These are phyloP conservation scores for Cryphonectria naterciae DNA, from an alignment of 2,329 filamentous ascomycete species.

Conservation along the genomic window DNA sequence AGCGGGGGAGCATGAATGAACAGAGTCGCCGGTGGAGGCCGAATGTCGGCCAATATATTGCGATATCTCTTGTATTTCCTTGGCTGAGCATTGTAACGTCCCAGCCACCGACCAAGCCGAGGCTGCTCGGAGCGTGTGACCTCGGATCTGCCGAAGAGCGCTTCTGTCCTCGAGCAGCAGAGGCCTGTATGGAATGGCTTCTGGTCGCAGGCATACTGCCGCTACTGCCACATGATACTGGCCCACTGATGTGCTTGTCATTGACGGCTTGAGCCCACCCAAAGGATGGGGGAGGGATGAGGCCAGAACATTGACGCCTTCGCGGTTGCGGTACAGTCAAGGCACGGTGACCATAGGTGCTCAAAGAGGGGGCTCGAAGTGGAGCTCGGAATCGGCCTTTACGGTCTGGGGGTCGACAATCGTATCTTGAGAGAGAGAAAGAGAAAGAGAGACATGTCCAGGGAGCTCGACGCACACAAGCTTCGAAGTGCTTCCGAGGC, in stretches of 20 bases:
- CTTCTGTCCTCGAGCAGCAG: background rate
- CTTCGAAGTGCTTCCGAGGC: background rate
- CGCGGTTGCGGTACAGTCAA: background rate
- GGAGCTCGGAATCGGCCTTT: background rate
- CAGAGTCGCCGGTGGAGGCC: background rate
- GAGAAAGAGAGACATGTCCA: background rate
- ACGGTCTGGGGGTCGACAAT: background rate
- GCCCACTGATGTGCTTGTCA: background rate
- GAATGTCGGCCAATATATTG: background rate
- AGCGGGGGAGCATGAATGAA: background rate
- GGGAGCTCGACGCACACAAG: background rate
- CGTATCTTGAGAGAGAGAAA: background rate
- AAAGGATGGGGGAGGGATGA: background rate
- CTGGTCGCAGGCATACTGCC: background rate
- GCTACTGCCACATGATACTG: background rate
- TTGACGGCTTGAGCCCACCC: background rate
- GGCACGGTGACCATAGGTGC: background rate
- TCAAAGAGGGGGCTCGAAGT: background rate
- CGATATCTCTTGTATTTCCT: background rate
- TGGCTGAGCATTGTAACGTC: background rate
- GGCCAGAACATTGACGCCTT: background rate
- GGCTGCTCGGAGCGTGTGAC: background rate
- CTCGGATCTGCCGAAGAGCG: background rate
- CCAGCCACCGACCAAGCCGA: background rate
- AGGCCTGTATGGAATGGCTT: background rate